A percentile compares a stretch with the other conserved stretches of the same genome.
Conservation (phyloP, 2,329 filamentous ascomycete species). For the Helminthosporium solani region DNA sequence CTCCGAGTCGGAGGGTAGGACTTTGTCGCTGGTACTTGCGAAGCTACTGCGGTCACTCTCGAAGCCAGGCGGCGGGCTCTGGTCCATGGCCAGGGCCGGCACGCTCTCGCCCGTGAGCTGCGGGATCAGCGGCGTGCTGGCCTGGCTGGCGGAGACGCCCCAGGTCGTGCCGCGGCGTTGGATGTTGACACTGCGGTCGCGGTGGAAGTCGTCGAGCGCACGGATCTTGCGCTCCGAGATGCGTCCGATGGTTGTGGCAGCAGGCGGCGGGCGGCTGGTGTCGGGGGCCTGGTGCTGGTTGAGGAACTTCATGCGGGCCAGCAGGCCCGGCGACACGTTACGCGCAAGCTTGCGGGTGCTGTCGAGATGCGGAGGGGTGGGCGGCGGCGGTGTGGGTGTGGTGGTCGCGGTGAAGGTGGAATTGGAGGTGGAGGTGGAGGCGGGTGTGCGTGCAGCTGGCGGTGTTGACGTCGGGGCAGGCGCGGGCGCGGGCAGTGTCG, state of each 20-base stretch:
- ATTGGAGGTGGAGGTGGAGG: background rate
- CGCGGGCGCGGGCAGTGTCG: slow-evolving; percentile 12
- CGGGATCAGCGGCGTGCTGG: slow-evolving; percentile 28
- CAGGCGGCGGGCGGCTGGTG: slow-evolving; percentile 17
- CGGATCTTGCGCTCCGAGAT: slow-evolving; percentile 70
- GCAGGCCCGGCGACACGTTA: slow-evolving; percentile 46
- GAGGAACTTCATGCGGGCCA: slow-evolving; percentile 48
- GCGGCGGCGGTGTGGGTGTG: slow-evolving; percentile 6
- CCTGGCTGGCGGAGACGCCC: slow-evolving; percentile 56
- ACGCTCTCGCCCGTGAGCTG: slow-evolving; percentile 42
- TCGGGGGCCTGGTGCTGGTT: slow-evolving; percentile 40
- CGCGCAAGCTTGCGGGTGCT: slow-evolving; percentile 37
- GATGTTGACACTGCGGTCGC: slow-evolving; percentile 56
- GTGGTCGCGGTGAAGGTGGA: slow-evolving; percentile 1
- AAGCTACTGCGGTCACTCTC: slow-evolving; percentile 51
- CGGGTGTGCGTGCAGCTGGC: slow-evolving; percentile 6
- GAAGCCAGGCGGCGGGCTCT: slow-evolving; percentile 34
- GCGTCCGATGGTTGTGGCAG: slow-evolving; percentile 60
- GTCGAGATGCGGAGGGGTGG: slow-evolving; percentile 20
- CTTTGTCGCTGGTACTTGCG: slow-evolving; percentile 56
- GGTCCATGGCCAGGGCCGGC: slow-evolving; percentile 41
- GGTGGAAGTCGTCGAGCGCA: slow-evolving; percentile 66
- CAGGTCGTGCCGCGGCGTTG: slow-evolving; percentile 70
- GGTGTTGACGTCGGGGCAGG: slow-evolving; percentile 10
- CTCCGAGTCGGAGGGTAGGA: slow-evolving; percentile 55